Evolutionary conservation across 345 rosid species (phyloP).

Genomic region (Murraya paniculata): DNA sequence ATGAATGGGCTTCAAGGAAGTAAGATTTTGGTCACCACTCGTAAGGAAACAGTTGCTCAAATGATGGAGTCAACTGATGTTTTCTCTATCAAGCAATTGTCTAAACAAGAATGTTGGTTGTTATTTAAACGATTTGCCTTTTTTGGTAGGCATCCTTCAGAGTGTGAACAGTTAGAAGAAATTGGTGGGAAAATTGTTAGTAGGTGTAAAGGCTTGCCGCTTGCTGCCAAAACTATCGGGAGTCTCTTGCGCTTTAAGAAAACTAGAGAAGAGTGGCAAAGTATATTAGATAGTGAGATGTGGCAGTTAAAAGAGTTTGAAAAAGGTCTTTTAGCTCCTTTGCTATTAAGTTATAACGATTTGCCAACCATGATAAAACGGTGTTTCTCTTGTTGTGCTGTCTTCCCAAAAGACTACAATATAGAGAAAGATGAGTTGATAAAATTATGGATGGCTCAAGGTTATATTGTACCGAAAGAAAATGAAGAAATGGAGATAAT

Average conservation of each 20-base stretch:
- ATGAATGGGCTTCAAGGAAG: not conserved
- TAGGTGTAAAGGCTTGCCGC: constrained; percentile 1
- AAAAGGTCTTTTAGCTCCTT: not conserved
- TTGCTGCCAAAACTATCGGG: not conserved
- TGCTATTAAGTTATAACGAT: not conserved
- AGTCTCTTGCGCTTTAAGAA: not conserved
- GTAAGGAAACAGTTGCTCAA: not conserved
- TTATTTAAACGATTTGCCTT: not conserved
- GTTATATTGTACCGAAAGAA: not conserved
- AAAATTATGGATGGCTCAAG: constrained; percentile 3
- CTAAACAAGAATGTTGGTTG: not conserved
- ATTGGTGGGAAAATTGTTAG: not conserved
- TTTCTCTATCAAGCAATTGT: not conserved
- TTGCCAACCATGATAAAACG: not conserved
- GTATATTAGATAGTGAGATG: not conserved
- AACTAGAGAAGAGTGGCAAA: not conserved
- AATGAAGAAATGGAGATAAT: not conserved
- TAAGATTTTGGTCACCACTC: constrained; percentile 3
- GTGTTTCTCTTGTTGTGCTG: not conserved
- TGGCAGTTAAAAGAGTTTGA: not conserved
- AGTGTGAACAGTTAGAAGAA: not conserved
- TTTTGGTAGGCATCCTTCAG: not conserved
- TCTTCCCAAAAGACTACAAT: not conserved
- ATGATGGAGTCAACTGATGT: not conserved
- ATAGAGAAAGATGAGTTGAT: not conserved